phyloP scores from a whole-genome alignment of 2,329 filamentous ascomycete species.

The Pestalotiopsis sp. region DNA sequence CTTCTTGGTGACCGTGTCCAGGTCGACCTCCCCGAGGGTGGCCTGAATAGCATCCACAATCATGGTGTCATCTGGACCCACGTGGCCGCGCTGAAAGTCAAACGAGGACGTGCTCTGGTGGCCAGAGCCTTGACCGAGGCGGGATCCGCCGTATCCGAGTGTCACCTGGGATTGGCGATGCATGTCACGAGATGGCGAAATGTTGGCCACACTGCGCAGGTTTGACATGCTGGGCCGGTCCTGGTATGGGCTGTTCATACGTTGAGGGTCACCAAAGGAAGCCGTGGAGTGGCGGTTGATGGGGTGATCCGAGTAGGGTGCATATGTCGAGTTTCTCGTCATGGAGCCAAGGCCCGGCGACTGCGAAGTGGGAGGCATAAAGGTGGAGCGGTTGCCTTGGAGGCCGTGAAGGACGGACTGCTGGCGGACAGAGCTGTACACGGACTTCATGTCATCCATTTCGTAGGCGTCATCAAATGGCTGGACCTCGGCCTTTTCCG shows the following conservation, averaged over 20 bases:
- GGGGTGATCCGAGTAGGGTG: constrained; percentile 51
- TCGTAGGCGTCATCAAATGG: constrained; percentile 80
- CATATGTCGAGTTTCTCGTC: constrained; percentile 44
- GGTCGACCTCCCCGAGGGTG: constrained; percentile 84
- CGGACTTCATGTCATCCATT: constrained; percentile 97
- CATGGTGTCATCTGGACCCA: constrained; percentile 74
- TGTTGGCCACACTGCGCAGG: constrained; percentile 51
- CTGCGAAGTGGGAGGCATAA: constrained; percentile 72
- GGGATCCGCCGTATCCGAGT: constrained; percentile 50
- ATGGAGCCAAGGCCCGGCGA: constrained; percentile 71
- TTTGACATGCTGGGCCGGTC: constrained; percentile 67
- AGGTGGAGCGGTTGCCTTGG: constrained; percentile 65
- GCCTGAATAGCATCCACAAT: constrained; percentile 85
- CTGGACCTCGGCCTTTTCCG: constrained; percentile 63
- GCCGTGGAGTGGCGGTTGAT: constrained; percentile 72
- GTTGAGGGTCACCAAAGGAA: constrained; percentile 61
- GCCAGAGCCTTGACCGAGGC: constrained; percentile 44
- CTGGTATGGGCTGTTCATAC: constrained; percentile 61
- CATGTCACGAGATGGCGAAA: constrained; percentile 46
- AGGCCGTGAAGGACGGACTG: constrained; percentile 89
- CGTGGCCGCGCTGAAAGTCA: constrained; percentile 60
- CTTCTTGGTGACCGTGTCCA: constrained; percentile 99
- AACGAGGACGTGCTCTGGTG: constrained; percentile 58
- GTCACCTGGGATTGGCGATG: constrained; percentile 46
- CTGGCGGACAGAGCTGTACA: constrained; percentile 89